Base-by-base conservation (phyloP, 257 asterid genomes). In the Prunella vulgaris region DNA sequence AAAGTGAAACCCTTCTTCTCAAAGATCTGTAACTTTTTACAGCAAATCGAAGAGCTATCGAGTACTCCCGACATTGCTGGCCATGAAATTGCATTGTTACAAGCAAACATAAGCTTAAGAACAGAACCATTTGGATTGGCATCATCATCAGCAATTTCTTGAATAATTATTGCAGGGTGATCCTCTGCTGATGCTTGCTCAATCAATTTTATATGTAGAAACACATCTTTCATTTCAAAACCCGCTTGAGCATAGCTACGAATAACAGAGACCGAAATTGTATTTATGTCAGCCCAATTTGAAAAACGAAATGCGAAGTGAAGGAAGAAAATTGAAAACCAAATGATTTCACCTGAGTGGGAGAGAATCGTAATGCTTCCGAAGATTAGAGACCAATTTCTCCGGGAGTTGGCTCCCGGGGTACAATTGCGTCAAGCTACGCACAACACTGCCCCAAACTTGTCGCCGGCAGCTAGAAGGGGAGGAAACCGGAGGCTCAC, bases 351-450 rank as follows among this genome's bases (percentile, higher is more conserved):
- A 93, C 97, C 98, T 93, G 82, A 89, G 82, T 20, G 99, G 99
- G 5, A 94, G 81, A 25, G 97, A 89, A 69, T 94, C 99, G 79
- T 87, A 94, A 84, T 94, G 99, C 87, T 87, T 91, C 66, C 96
- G 93, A 25, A 94, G 87, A 78, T 91, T 93, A 52, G 96, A 84
- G 65, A 89, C 96, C 74, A 93, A 85, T 81, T 87, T 93, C 81
- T 93, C 99, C 0, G 99, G 99, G 0, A 93, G 90, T 66, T 93
- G 99, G 69, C 96, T 86, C 25, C 99, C 99, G 0, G 99, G 99
- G 79, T 93, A 90, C 75, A 93, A 80, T 90, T 93, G 96, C 74
- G 96, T 93, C 85, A 93, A 77, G 79, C 96, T 89, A 71, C 97
- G 87, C 5, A 93, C 95, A 54, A 90, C 95, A 52, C 85, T 68